These are phyloP conservation scores for Fusarium guadeloupense DNA, from an alignment of 2,329 filamentous ascomycete species.

Conservation along the genomic window DNA sequence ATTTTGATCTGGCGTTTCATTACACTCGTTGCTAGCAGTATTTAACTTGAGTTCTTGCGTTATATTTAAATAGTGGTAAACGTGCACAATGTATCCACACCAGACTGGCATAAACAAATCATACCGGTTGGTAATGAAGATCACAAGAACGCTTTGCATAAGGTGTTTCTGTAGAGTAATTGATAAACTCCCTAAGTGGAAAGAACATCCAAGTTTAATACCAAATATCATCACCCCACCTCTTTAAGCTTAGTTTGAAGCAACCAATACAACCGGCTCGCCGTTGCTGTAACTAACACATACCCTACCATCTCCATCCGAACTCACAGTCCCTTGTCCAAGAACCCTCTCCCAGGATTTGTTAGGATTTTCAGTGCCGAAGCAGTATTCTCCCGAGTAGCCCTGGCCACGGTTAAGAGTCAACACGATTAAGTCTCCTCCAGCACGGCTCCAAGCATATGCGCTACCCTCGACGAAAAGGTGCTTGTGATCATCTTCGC, in stretches of 20 bases:
- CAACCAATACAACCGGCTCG: constrained; percentile 28
- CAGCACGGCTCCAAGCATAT: constrained; percentile 28
- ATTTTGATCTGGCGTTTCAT: too few relatives aligned
- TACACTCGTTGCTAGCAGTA: too few relatives aligned
- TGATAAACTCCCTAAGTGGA: background rate
- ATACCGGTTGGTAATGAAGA: too few relatives aligned
- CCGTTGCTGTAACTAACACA: constrained; percentile 25
- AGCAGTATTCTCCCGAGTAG: constrained; percentile 17
- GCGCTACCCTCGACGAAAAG: constrained; percentile 12
- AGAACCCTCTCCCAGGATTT: constrained; percentile 30
- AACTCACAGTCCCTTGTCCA: constrained; percentile 6
- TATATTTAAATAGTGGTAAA: too few relatives aligned
- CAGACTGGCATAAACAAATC: too few relatives aligned
- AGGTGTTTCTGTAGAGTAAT: background rate
- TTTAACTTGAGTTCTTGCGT: too few relatives aligned
- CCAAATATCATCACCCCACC: background rate
- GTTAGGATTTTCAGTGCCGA: constrained; percentile 17
- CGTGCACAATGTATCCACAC: too few relatives aligned
- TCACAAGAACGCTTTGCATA: too few relatives aligned
- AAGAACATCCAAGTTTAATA: background rate
- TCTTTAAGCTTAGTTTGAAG: background rate
- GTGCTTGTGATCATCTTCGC: constrained; percentile 23
- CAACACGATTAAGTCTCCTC: constrained; percentile 16
- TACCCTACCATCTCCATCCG: constrained; percentile 7
- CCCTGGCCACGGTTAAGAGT: constrained; percentile 21